phyloP scores from a whole-genome alignment of 192 early-diverging fungal genomes.

The Gonapodya sp. region DNA sequence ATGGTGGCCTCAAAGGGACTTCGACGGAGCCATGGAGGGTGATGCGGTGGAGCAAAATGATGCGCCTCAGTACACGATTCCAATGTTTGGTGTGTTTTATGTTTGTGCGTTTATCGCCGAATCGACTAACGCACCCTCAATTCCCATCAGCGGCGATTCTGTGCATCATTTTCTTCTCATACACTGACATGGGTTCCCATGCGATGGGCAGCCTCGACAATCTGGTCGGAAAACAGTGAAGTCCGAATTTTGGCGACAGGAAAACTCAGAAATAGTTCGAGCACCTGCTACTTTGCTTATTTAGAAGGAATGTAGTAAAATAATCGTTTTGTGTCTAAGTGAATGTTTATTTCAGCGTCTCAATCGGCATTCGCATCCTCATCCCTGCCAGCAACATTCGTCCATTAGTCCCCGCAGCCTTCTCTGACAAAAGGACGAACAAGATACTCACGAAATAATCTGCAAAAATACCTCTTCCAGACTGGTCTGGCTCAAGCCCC shows the following conservation, averaged over 20 bases:
- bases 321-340: neutral
- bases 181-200: neutral
- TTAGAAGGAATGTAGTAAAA: neutral
- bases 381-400: neutral
- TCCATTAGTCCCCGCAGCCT: neutral
- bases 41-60: neutral
- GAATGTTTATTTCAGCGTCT: neutral
- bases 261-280: neutral
- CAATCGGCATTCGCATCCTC: neutral
- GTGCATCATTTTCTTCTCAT: neutral
- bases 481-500: slow-evolving; percentile 49
- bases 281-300: neutral
- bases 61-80: neutral
- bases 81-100: neutral
- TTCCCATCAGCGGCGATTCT: neutral
- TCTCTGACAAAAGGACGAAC: neutral
- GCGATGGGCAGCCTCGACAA: neutral
- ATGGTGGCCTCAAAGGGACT: no score
- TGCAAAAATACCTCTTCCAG: slow-evolving; percentile 15
- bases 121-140: neutral
- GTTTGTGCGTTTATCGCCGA: neutral
- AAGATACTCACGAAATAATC: neutral
- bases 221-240: neutral
- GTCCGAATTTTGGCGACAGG: no score
- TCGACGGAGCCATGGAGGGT: neutral